Percentiles rank a stretch among this genome's conserved stretches.
These are phyloP conservation scores for Phytophthora vignae DNA, from an alignment of 352 stramenopile genomes.

Conservation along the genomic window DNA sequence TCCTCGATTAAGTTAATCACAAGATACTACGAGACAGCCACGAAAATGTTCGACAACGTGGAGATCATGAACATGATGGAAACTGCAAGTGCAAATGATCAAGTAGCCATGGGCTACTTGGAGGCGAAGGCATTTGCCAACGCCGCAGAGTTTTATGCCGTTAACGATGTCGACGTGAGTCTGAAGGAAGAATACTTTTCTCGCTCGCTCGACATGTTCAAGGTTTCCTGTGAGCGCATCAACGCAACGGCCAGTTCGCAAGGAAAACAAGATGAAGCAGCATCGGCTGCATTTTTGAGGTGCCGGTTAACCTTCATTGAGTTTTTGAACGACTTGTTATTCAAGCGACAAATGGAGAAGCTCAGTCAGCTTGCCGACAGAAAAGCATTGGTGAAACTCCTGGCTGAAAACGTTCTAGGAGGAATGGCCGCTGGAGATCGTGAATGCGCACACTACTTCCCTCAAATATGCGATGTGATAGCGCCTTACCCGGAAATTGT, in stretches of 20 bases:
- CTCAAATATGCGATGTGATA: constrained; percentile 73
- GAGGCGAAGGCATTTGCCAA: constrained; percentile 76
- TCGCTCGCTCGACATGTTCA: constrained; percentile 70
- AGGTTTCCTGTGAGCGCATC: constrained; percentile 45
- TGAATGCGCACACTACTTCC: constrained; percentile 80
- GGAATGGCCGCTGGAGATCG: constrained; percentile 71
- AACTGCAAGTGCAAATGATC: constrained; percentile 46
- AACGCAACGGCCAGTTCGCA: background rate
- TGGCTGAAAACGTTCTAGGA: constrained; percentile 70
- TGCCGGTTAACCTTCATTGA: constrained; percentile 72
- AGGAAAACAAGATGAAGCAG: background rate
- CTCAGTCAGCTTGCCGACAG: constrained; percentile 52
- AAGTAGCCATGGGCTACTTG: constrained; percentile 63
- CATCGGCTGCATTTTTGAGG: constrained; percentile 39
- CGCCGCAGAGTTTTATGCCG: constrained; percentile 72
- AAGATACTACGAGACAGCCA: constrained; percentile 77
- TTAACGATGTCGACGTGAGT: constrained; percentile 40
- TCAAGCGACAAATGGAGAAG: constrained; percentile 39
- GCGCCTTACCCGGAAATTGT: constrained; percentile 60
- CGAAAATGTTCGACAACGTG: constrained; percentile 85
- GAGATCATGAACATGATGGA: constrained; percentile 80
- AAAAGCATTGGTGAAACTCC: constrained; percentile 48
- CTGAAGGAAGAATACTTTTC: constrained; percentile 65
- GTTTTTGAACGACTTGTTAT: constrained; percentile 75
- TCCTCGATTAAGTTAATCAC: constrained; percentile 58